These are phyloP conservation scores for Hypoxylon fragiforme DNA, from an alignment of 495 filamentous ascomycete genomes.

Conservation along the genomic window DNA sequence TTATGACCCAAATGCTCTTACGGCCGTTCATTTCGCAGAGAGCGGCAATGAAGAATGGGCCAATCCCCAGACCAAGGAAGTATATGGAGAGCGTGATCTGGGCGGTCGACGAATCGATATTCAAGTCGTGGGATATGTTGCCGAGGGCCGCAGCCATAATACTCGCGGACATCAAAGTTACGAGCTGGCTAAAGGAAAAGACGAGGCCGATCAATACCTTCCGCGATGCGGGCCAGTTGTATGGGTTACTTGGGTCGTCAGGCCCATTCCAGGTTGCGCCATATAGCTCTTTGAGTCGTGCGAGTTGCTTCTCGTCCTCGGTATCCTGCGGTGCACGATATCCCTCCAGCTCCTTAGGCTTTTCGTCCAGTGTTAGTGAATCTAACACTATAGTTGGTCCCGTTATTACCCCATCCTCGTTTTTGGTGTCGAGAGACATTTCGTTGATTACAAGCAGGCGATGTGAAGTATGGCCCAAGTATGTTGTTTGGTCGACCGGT, in stretches of 20 bases:
- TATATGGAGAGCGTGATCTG: conserved; percentile 56
- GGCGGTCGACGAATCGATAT: conserved; percentile 33
- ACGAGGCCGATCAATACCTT: conserved; percentile 63
- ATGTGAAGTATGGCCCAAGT: too few species aligned
- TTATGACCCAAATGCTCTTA: conserved; percentile 36
- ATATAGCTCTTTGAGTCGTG: conserved; percentile 2
- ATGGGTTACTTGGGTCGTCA: conserved; percentile 60
- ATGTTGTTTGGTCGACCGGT: too few species aligned
- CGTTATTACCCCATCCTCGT: too few species aligned
- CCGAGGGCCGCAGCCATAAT: conserved; percentile 46
- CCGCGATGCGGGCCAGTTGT: conserved; percentile 57
- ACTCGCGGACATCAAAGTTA: conserved; percentile 37
- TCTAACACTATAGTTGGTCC: too few species aligned
- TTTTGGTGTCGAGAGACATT: too few species aligned
- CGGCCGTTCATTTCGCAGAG: conserved; percentile 45
- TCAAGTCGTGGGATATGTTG: conserved; percentile 43
- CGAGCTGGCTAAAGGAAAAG: conserved; percentile 43
- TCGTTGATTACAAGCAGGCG: too few species aligned
- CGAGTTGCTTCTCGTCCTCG: conserved; percentile 13
- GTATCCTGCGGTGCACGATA: not conserved
- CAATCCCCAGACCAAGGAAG: conserved; percentile 55
- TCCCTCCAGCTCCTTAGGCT: not conserved
- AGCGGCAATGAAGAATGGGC: conserved; percentile 47
- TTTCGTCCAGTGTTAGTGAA: not conserved
- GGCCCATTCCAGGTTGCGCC: conserved; percentile 58